Conservation (phyloP, 2,329 filamentous ascomycete species). For the Annulohypoxylon truncatum region DNA sequence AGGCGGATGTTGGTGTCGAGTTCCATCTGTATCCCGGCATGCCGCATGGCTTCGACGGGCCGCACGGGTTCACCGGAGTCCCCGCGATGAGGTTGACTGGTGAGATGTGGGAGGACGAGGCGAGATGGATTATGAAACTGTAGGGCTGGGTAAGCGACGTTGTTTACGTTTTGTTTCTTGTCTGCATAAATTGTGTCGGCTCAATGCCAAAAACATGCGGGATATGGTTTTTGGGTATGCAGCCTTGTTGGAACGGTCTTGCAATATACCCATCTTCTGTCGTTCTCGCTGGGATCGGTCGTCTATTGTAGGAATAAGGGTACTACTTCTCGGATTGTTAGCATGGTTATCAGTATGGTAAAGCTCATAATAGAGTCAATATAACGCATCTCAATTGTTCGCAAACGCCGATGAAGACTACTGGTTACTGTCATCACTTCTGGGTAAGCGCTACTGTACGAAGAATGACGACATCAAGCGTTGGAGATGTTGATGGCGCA, state of each 20-base stretch:
- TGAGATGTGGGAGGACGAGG: conserved; percentile 19
- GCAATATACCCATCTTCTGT: neutral
- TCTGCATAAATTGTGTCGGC: neutral
- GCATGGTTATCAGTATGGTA: neutral
- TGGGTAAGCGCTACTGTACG: neutral
- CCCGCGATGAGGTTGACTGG: conserved; percentile 5
- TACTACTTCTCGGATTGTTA: neutral
- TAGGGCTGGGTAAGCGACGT: neutral
- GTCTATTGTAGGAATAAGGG: neutral
- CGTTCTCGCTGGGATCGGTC: neutral
- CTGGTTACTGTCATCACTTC: neutral
- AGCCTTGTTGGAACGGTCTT: neutral
- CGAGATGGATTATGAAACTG: conserved; percentile 13
- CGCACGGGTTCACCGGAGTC: conserved; percentile 26
- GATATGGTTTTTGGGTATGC: neutral
- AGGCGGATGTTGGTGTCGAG: conserved; percentile 24
- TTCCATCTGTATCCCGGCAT: conserved; percentile 35
- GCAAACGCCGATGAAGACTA: neutral
- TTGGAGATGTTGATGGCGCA: neutral
- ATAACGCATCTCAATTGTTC: neutral
- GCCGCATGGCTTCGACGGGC: conserved; percentile 34
- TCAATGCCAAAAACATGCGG: neutral
- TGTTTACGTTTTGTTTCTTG: neutral
- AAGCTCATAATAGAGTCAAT: neutral
- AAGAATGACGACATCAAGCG: neutral